Base-by-base conservation (phyloP, 768 basidiomycete genomes). In the Hysterangium stoloniferum region DNA sequence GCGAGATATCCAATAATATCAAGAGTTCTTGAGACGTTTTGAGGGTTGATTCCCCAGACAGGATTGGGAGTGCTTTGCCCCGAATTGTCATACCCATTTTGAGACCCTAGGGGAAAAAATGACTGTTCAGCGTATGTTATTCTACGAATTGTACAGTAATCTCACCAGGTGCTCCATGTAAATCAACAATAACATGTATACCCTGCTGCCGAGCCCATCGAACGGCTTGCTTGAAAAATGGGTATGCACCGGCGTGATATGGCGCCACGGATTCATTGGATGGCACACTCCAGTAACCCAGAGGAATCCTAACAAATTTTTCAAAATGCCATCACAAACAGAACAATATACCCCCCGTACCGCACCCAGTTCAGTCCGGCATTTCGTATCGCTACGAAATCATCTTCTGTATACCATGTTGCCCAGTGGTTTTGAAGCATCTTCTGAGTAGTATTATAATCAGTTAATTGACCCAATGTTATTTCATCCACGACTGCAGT, bases 271-370 rank as follows among this genome's bases (percentile, higher is more conserved):
- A 74, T 3, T 72, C 71, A 43, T 72, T 70, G 5, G 79, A 81
- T 0, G 84, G 84, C n/a, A 86, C 75, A n/a, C 82, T 82, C 84
- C 84, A 87, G 61, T 80, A 87, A 7, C 83, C 84, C 5, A 85
- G 53, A 4, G 84, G 84, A 58, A 87, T 81, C 27, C 84, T 84
- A 52, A 35, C 19, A 25, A 24, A 24, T 11, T 25, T n/a, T 12
- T 28, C 12, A 57, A n/a, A 11, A 12, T 1, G 6, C 35, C 17
- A 38, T 25, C 28, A 17, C 27, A 40, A 47, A 24, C 4, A 22
- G 31, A 35, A 15, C 37, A 33, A n/a, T 36, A n/a, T 40, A 9
- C 31, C 37, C 24, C 24, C 54, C 68, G 22, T 56, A 84, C 80
- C 84, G 77, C 46, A 85, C 81, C 60, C 84, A 83, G 55, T 79